Evolutionary conservation across 2,329 filamentous ascomycete species (phyloP).

Genomic region (Botrytis squamosa): DNA sequence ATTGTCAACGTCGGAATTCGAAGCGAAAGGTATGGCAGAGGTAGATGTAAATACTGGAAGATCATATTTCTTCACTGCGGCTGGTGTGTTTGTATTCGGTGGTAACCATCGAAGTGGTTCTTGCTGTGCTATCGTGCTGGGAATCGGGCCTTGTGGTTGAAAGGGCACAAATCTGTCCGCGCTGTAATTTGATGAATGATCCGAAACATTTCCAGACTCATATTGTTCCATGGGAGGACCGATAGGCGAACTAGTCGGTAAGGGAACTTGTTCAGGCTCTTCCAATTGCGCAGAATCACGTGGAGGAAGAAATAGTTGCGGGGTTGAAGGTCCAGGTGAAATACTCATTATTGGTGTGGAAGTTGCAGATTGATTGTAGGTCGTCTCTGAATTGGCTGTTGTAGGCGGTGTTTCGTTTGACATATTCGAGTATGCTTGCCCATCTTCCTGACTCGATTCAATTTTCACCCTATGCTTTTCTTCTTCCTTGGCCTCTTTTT

Average conservation of each 20-base stretch:
- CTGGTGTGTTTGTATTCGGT: constrained; percentile 43
- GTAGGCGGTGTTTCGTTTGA: constrained; percentile 13
- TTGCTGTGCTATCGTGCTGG: constrained; percentile 42
- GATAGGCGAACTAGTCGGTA: constrained; percentile 33
- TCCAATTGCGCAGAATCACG: constrained; percentile 26
- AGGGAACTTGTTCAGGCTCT: constrained; percentile 28
- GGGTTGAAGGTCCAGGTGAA: constrained; percentile 27
- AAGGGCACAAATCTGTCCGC: constrained; percentile 53
- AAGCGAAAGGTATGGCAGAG: constrained; percentile 37
- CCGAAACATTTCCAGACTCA: constrained; percentile 16
- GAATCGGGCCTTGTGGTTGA: constrained; percentile 53
- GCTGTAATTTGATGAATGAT: constrained; percentile 20
- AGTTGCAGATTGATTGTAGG: background rate
- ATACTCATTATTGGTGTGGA: constrained; percentile 18
- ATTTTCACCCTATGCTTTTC: constrained; percentile 21
- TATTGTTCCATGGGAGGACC: constrained; percentile 7
- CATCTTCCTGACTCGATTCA: constrained; percentile 19
- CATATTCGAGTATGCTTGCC: constrained; percentile 22
- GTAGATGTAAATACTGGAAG: constrained; percentile 39
- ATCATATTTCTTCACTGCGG: constrained; percentile 32
- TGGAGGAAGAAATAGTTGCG: constrained; percentile 25
- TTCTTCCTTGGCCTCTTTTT: constrained; percentile 53
- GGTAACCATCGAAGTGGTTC: constrained; percentile 53
- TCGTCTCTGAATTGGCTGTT: background rate
- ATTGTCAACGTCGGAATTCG: constrained; percentile 14